Evolutionary conservation across 2,329 filamentous ascomycete genomes (phyloP).

Genomic region (Lachnellula subtilissima): DNA sequence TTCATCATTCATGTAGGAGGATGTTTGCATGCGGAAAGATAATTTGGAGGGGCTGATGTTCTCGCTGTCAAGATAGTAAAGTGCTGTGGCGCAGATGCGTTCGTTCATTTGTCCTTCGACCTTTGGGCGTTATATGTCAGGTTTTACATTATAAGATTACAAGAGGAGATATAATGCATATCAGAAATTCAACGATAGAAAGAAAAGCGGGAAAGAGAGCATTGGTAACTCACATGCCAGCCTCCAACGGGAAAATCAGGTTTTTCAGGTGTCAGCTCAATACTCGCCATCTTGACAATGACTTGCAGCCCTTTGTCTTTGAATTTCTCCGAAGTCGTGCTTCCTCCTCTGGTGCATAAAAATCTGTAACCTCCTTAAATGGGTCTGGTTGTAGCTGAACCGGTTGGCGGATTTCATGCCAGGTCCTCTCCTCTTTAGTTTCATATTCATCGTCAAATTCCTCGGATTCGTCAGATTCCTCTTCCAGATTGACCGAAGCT

Average conservation of each 20-base stretch:
- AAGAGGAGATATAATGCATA: background rate
- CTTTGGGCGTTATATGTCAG: background rate
- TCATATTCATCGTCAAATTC: background rate
- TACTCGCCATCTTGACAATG: slow-evolving; percentile 55
- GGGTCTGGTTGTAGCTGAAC: background rate
- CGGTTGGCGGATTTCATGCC: background rate
- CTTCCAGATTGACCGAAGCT: background rate
- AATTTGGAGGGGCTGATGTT: slow-evolving; percentile 42
- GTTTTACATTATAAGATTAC: background rate
- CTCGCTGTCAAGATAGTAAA: slow-evolving; percentile 44
- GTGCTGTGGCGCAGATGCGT: slow-evolving; percentile 46
- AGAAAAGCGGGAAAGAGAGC: background rate
- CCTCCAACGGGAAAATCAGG: slow-evolving; percentile 41
- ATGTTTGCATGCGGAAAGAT: slow-evolving; percentile 34
- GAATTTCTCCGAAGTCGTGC: slow-evolving; percentile 3
- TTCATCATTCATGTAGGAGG: background rate
- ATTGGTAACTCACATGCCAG: slow-evolving; percentile 38
- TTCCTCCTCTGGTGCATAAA: background rate
- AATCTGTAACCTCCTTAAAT: background rate
- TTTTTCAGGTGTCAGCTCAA: slow-evolving; percentile 53
- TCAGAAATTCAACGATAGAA: background rate
- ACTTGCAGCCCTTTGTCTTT: slow-evolving; percentile 46
- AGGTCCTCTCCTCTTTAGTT: background rate
- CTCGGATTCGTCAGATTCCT: background rate
- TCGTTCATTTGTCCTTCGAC: slow-evolving; percentile 42